Conservation (phyloP, 2,329 filamentous ascomycete genomes). For the Monosporascus sp. region DNA sequence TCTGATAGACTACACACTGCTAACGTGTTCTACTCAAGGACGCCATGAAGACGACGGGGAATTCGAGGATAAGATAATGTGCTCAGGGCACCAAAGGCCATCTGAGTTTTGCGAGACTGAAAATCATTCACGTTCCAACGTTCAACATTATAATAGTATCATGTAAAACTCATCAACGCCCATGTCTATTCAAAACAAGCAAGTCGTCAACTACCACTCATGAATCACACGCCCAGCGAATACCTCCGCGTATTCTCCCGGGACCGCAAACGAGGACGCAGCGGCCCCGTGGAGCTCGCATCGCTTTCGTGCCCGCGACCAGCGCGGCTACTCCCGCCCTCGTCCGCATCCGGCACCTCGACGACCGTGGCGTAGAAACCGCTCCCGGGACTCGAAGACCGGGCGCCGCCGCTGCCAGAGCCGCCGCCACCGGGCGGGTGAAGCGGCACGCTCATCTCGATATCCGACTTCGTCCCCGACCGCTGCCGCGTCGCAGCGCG, state of each 20-base stretch:
- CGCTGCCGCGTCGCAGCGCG: not conserved
- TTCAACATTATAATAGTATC: not conserved
- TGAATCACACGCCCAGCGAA: not conserved
- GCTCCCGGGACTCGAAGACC: too few relatives aligned
- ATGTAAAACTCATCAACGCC: not conserved
- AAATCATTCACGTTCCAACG: too few relatives aligned
- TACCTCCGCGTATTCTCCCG: not conserved
- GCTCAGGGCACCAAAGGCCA: too few relatives aligned
- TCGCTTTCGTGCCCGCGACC: not conserved
- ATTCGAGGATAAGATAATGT: too few relatives aligned
- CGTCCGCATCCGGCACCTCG: not conserved
- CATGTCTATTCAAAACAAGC: not conserved
- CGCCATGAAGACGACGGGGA: too few relatives aligned
- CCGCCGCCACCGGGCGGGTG: not conserved
- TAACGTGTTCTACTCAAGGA: too few relatives aligned
- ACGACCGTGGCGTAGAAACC: not conserved
- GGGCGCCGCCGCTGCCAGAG: not conserved
- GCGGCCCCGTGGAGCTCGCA: not conserved
- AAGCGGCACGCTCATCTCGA: not conserved
- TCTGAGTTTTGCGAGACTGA: too few relatives aligned
- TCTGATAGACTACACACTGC: too few relatives aligned
- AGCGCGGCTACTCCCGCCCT: not conserved
- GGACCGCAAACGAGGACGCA: not conserved
- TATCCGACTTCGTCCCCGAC: not conserved
- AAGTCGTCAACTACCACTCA: not conserved